These are phyloP conservation scores for Cyclostephanos invisitatus DNA, from an alignment of 108 stramenopile genomes.

Conservation along the genomic window DNA sequence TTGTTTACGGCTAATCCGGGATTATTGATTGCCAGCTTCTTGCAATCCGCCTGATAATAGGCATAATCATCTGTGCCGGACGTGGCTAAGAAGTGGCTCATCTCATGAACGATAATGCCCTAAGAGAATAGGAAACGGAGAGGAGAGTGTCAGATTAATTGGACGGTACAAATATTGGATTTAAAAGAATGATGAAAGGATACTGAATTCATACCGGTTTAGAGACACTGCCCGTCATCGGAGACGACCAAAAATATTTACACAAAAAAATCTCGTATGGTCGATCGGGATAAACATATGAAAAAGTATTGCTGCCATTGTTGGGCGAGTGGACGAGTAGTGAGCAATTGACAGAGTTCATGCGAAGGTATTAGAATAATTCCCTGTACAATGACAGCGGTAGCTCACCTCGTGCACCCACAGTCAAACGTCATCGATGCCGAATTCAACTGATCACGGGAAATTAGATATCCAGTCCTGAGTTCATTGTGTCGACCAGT, in stretches of 20 bases:
- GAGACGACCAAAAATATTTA: not conserved
- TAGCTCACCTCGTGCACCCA: not conserved
- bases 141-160: not conserved
- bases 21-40: not conserved
- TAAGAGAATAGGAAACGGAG: not conserved
- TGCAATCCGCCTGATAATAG: not conserved
- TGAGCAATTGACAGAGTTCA: too few species aligned
- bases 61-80: not conserved
- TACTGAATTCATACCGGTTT: not conserved
- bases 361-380: too few species aligned
- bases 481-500: not conserved
- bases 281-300: not conserved
- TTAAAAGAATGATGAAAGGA: not conserved
- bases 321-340: not conserved
- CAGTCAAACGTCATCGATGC: not conserved
- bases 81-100: not conserved
- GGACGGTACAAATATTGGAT: not conserved
- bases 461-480: not conserved
- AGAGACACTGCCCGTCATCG: not conserved
- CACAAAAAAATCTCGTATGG: not conserved
- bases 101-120: not conserved
- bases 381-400: too few species aligned
- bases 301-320: not conserved
- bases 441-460: not conserved
- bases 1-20: not conserved